These are phyloP conservation scores for Clonostachys sp. DNA, from an alignment of 2,329 filamentous ascomycete species.

Conservation along the genomic window DNA sequence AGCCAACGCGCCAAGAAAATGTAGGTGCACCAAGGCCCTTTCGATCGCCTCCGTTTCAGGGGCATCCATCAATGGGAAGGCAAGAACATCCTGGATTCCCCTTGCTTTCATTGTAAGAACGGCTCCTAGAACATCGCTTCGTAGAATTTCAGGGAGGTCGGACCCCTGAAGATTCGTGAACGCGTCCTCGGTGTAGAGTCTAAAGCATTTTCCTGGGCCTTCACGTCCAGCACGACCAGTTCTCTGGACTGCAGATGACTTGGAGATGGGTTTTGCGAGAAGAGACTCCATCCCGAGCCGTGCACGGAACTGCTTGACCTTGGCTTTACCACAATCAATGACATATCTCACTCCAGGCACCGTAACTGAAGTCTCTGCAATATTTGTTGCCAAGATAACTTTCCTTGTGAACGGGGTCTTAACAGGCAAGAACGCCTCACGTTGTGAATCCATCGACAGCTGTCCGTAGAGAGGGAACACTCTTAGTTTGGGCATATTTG, in stretches of 20 bases:
- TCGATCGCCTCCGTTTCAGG: constrained; percentile 75
- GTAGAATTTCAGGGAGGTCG: constrained; percentile 82
- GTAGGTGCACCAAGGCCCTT: constrained; percentile 75
- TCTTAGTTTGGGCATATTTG: constrained; percentile 66
- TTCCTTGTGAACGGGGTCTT: constrained; percentile 73
- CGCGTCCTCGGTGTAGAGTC: constrained; percentile 78
- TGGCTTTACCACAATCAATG: constrained; percentile 88
- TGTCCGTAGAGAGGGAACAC: constrained; percentile 86
- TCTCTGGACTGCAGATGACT: constrained; percentile 87
- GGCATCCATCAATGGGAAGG: constrained; percentile 80
- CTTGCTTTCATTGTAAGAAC: constrained; percentile 91
- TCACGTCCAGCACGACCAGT: constrained; percentile 92
- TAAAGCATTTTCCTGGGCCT: constrained; percentile 81
- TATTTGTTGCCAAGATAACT: constrained; percentile 90
- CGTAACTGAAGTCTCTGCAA: constrained; percentile 97
- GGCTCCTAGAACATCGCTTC: constrained; percentile 82
- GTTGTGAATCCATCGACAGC: constrained; percentile 79
- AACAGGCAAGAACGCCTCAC: constrained; percentile 76
- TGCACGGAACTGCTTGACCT: constrained; percentile 86
- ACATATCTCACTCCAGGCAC: constrained; percentile 90
- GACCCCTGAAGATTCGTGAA: constrained; percentile 67
- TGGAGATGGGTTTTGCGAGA: constrained; percentile 84
- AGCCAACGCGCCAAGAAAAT: constrained; percentile 71
- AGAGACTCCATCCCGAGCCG: constrained; percentile 86
- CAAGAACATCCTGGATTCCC: constrained; percentile 74